Conservation (phyloP, 441 rosid species). For the Biscutella auriculata region DNA sequence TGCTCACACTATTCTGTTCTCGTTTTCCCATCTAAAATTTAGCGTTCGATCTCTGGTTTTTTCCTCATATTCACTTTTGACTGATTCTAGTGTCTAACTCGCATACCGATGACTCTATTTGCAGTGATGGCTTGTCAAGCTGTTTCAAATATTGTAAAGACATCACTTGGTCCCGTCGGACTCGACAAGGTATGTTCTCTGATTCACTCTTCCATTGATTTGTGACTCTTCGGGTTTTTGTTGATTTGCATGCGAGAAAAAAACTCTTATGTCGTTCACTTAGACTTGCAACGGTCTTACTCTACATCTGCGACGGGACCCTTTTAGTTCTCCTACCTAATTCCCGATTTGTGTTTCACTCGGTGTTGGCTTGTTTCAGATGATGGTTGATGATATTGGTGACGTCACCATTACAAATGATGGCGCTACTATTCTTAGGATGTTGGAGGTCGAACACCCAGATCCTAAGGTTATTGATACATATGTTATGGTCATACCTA, state of each 20-base stretch:
- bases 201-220: not conserved
- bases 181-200: conserved; percentile 66
- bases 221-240: not conserved
- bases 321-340: not conserved
- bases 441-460: conserved; percentile 95
- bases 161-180: conserved; percentile 94
- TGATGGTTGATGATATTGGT: conserved; percentile 95
- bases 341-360: not conserved
- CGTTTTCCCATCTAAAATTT: not conserved
- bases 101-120: not conserved
- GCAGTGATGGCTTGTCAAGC: conserved; percentile 94
- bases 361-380: conserved; percentile 25
- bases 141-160: conserved; percentile 86
- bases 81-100: not conserved
- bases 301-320: not conserved
- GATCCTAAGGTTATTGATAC: conserved; percentile 68
- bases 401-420: conserved; percentile 92
- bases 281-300: not conserved
- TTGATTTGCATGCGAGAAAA: no score
- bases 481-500: not conserved
- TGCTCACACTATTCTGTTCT: not conserved
- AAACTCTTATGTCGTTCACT: no score
- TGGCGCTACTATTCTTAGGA: conserved; percentile 86
- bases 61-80: not conserved
- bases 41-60: conserved; percentile 13